These are phyloP conservation scores for Paxillus rubicundulus DNA, from an alignment of 768 basidiomycete species.

Conservation along the genomic window DNA sequence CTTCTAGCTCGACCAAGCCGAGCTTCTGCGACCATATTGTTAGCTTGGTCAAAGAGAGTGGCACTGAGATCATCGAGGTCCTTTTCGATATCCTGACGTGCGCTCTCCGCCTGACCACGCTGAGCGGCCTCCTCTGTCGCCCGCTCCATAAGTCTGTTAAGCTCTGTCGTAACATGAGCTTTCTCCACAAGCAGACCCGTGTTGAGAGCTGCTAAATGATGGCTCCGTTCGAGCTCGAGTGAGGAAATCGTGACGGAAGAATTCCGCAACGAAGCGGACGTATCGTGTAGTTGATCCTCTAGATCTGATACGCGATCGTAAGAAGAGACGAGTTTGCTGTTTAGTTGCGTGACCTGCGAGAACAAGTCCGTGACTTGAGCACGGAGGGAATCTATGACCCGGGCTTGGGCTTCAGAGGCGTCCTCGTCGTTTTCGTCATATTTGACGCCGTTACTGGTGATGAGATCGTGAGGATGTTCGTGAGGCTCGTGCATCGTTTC, in stretches of 20 bases:
- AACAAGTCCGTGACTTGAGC: constrained; percentile 82
- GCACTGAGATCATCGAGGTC: constrained; percentile 95
- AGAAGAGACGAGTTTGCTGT: constrained; percentile 87
- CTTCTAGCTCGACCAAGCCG: constrained; percentile 62
- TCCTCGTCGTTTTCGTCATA: constrained; percentile 28
- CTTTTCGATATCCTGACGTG: constrained; percentile 80
- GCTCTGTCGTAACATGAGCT: constrained; percentile 84
- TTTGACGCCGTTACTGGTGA: neutral
- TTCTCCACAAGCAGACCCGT: constrained; percentile 92
- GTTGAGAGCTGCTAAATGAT: constrained; percentile 87
- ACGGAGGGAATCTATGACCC: constrained; percentile 79
- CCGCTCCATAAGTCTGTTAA: constrained; percentile 90
- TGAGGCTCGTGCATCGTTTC: constrained; percentile 12
- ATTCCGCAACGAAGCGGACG: constrained; percentile 54
- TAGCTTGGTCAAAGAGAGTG: constrained; percentile 86
- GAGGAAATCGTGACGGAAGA: constrained; percentile 68
- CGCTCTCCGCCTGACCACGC: constrained; percentile 86
- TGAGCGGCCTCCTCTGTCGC: constrained; percentile 93
- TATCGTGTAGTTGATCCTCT: constrained; percentile 81
- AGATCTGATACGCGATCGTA: constrained; percentile 92
- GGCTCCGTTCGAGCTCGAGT: constrained; percentile 80
- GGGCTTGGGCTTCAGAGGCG: constrained; percentile 67
- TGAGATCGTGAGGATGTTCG: constrained; percentile 4
- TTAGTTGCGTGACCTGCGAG: constrained; percentile 87
- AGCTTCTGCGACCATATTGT: constrained; percentile 97